Base-by-base conservation (phyloP, 2,329 filamentous ascomycete species). In the Cryphonectria parasitica region DNA sequence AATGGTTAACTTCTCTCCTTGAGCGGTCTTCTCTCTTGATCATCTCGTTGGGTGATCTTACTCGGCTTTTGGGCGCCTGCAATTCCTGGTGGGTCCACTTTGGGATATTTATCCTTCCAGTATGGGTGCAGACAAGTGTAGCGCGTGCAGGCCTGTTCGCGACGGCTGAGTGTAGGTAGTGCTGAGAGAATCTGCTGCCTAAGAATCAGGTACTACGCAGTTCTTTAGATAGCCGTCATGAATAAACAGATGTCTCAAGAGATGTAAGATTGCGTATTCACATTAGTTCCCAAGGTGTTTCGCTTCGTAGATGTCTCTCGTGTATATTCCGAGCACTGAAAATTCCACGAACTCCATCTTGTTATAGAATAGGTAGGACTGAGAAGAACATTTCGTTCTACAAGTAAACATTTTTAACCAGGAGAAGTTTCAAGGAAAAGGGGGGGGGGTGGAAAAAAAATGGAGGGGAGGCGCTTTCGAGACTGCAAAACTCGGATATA, bases 401-500 rank as follows among this genome's bases (percentile, higher is more conserved):
- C n/a, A 54, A 3, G 10, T 15, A 56, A 28, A 56, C 2, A 25
- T 25, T 11, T 36, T 19, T 64, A 7, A 17, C 28, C 19, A 22
- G 13, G 17, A 36, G 28, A 17, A 61, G 19, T 39, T 22, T 3
- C 22, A 8, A 5, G 15, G 19, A 34, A 31, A 31, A 31, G 31
- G n/a, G 5, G 28, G 56, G 28, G 34, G 34, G 34, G 34, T 1
- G n/a, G 45, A 49, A 10, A 7, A 49, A n/a, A 49, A n/a, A 6
- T 1, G 7, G 17, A 22, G 22, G 58, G 19, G 58, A 19, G 31
- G 34, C 28, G 13, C 17, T 61, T 22, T 6, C 6, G 54, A 41
- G 17, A 69, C 70, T 64, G 45, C 45, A 71, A 69, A 67, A 64
- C 67, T 28, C 19, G 25, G 34, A 39, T 17, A 43, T 22, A 22